Conservation (phyloP, 2,329 filamentous ascomycete species). For the Colletotrichum tropicale region DNA sequence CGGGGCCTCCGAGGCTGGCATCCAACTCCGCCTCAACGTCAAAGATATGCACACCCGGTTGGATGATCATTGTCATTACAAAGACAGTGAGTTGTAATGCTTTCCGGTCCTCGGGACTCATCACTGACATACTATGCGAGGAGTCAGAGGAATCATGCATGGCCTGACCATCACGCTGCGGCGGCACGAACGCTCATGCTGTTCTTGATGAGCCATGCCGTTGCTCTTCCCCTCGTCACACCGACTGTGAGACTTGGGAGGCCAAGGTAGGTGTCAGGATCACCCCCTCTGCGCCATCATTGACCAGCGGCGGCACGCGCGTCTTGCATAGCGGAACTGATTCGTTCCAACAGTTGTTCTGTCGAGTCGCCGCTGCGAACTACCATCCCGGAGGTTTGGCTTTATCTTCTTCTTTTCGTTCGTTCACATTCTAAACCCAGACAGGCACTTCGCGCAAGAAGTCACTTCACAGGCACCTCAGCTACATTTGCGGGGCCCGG, state of each 20-base stretch:
- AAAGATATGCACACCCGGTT: background rate
- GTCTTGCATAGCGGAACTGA: background rate
- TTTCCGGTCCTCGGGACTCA: accelerated
- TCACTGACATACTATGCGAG: background rate
- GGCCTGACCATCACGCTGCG: too few relatives aligned
- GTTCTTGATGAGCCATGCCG: background rate
- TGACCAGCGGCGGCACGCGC: too few relatives aligned
- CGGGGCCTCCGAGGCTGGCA: background rate
- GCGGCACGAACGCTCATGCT: background rate
- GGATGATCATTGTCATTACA: background rate
- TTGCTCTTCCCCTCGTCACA: background rate
- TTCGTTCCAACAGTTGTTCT: background rate
- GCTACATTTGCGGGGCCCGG: background rate
- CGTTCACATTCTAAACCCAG: background rate
- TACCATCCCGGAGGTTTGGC: background rate
- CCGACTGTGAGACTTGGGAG: background rate
- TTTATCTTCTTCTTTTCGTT: background rate
- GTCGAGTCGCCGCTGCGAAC: background rate
- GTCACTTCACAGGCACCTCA: background rate
- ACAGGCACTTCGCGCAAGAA: background rate
- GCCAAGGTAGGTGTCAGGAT: background rate
- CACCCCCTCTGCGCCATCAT: background rate
- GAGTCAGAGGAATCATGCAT: background rate
- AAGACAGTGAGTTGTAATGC: accelerated
- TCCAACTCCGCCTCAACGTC: background rate